A percentile compares a stretch with the other conserved stretches of the same genome.
Conservation (phyloP, 2,329 filamentous ascomycete species). For the Biscogniauxia mediterranea region DNA sequence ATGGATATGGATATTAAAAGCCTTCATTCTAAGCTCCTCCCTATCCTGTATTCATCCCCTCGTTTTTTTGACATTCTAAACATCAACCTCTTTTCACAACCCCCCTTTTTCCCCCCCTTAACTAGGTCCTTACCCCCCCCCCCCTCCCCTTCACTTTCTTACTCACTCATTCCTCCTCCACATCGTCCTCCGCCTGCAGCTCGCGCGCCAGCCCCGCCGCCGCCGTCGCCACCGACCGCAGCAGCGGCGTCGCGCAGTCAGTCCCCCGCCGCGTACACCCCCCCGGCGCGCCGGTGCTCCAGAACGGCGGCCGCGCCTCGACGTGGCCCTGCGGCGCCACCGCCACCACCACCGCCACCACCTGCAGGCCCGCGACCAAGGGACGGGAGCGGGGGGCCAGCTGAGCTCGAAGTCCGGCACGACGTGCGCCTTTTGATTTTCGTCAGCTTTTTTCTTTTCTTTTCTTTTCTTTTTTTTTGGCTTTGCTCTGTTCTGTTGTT, state of each 20-base stretch:
- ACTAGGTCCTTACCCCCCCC: no score
- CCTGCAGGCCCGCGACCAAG: slow-evolving; percentile 42
- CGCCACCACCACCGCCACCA: slow-evolving; percentile 35
- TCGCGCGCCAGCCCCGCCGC: slow-evolving; percentile 23
- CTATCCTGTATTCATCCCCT: no score
- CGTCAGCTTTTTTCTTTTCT: no score
- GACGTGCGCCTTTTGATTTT: slow-evolving; percentile 32
- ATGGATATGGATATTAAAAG: no score
- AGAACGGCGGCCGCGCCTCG: slow-evolving; percentile 42
- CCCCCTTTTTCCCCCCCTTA: no score
- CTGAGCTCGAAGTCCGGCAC: slow-evolving; percentile 38
- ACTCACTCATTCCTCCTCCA: slow-evolving; percentile 10
- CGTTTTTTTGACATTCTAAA: no score
- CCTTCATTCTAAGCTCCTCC: no score
- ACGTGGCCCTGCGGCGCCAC: slow-evolving; percentile 42
- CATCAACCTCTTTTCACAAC: no score
- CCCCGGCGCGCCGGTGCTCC: slow-evolving; percentile 49
- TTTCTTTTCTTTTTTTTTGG: no score
- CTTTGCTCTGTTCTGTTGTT: no score
- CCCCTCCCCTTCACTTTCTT: not conserved
- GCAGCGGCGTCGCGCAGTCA: slow-evolving; percentile 39
- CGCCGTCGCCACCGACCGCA: slow-evolving; percentile 25
- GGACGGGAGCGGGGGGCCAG: slow-evolving; percentile 35
- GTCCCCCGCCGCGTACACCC: slow-evolving; percentile 56
- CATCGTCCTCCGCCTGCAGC: slow-evolving; percentile 25